Conservation (phyloP, 768 basidiomycete genomes). For the Pisolithus tinctorius region DNA sequence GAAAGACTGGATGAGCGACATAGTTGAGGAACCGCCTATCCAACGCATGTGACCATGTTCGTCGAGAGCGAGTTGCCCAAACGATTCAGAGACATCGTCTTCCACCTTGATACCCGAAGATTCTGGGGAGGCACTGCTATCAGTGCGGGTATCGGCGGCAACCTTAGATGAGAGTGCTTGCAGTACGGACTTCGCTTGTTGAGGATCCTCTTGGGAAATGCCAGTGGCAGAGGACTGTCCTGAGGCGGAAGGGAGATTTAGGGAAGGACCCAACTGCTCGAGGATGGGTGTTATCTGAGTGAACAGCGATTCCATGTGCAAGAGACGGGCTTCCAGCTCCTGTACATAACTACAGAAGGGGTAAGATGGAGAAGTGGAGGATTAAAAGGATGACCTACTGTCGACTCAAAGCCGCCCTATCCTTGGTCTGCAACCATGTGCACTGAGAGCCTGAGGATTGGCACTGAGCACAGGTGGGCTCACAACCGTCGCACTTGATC, state of each 20-base stretch:
- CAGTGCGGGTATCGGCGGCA: conserved; percentile 28
- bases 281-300: conserved; percentile 74
- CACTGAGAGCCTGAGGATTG: conserved; percentile 66
- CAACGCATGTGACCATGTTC: conserved; percentile 88
- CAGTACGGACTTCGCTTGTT: conserved; percentile 23
- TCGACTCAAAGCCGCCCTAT: conserved; percentile 82
- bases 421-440: conserved; percentile 88
- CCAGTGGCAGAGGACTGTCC: conserved; percentile 22
- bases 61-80: conserved; percentile 83
- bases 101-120: conserved; percentile 32
- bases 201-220: conserved; percentile 7
- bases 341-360: conserved; percentile 66
- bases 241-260: conserved; percentile 35
- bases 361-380: conserved; percentile 13
- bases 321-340: conserved; percentile 79
- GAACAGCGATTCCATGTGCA: conserved; percentile 87
- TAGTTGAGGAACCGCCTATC: conserved; percentile 89
- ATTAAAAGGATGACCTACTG: conserved; percentile 49
- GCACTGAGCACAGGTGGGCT: conserved; percentile 84
- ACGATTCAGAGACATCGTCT: conserved; percentile 78
- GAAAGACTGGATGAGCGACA: conserved; percentile 89
- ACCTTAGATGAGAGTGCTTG: conserved; percentile 34
- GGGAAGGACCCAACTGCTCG: conserved; percentile 58
- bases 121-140: conserved; percentile 27
- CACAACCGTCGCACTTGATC: conserved; percentile 87